Conservation (phyloP, 306 rosid species). For the Alnus glutinosa region DNA sequence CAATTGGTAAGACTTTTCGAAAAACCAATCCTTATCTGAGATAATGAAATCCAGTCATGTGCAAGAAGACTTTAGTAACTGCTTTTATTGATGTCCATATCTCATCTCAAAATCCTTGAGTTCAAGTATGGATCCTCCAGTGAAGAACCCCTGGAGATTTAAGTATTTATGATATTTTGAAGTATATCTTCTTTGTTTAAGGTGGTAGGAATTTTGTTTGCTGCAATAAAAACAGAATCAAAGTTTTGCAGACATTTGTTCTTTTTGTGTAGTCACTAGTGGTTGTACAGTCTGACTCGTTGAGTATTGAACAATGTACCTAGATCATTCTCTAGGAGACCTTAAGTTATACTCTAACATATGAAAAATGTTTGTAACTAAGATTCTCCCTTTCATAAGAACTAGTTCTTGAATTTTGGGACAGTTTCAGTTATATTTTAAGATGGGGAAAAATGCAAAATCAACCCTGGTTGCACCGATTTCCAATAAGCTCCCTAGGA, state of each 20-base stretch:
- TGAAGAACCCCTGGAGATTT: not conserved
- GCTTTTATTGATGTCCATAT: not conserved
- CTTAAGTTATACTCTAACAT: not conserved
- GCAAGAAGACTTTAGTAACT: not conserved
- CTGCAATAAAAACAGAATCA: not conserved
- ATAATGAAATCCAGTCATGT: not conserved
- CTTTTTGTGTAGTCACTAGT: not conserved
- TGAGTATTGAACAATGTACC: no score
- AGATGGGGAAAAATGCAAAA: not conserved
- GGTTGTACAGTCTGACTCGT: not conserved
- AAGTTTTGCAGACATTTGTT: not conserved
- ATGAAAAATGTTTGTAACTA: not conserved
- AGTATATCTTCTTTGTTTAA: not conserved
- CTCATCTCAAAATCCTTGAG: not conserved
- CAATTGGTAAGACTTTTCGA: not conserved
- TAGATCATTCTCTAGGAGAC: not conserved
- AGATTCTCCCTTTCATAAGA: not conserved
- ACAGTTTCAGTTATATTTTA: not conserved
- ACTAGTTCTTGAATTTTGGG: not conserved
- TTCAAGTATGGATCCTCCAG: not conserved
- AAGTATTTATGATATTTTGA: not conserved
- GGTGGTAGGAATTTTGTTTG: not conserved
- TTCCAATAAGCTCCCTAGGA: no score
- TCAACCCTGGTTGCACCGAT: no score
- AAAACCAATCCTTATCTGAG: not conserved